phyloP scores from a whole-genome alignment of 768 basidiomycete genomes.

The Xerocomus spinulosus region DNA sequence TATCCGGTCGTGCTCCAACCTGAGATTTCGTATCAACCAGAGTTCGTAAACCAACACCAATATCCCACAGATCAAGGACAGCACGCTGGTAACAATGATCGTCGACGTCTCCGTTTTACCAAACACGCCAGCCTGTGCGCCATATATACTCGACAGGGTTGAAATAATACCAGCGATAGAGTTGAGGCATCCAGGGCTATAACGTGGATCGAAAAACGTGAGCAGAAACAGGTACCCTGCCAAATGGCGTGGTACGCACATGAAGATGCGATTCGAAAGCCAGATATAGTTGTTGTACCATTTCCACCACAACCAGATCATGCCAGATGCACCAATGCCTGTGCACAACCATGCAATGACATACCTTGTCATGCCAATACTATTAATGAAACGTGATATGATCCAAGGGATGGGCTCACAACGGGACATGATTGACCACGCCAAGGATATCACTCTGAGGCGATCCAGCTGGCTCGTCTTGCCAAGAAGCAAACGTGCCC shows the following conservation, averaged over 20 bases:
- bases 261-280: slow-evolving; percentile 51
- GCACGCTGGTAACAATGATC: slow-evolving; percentile 41
- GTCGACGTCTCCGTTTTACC: slow-evolving; percentile 42
- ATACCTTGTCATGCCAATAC: slow-evolving; percentile 35
- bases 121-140: slow-evolving; percentile 44
- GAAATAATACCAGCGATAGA: slow-evolving; percentile 54
- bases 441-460: slow-evolving; percentile 33
- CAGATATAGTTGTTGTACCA: slow-evolving; percentile 59
- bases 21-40: slow-evolving; percentile 42
- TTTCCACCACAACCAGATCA: slow-evolving; percentile 57
- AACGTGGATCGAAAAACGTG: slow-evolving; percentile 1
- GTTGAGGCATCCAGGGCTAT: slow-evolving; percentile 54
- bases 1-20: slow-evolving; percentile 37
- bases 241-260: slow-evolving; percentile 35
- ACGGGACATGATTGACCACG: slow-evolving; percentile 39
- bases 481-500: slow-evolving; percentile 52
- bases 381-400: slow-evolving; percentile 2
- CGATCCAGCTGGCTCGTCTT: slow-evolving; percentile 20
- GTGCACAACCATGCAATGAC: slow-evolving; percentile 51
- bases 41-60: slow-evolving; percentile 41
- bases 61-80: slow-evolving; percentile 39
- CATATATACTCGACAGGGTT: slow-evolving; percentile 48
- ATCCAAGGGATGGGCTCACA: slow-evolving; percentile 34
- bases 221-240: background rate
- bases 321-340: slow-evolving; percentile 48